Evolutionary conservation across 192 early-diverging fungal genomes (phyloP), one percentile per base, ranked within the genome.

Genomic region (Coemansia sp.): DNA sequence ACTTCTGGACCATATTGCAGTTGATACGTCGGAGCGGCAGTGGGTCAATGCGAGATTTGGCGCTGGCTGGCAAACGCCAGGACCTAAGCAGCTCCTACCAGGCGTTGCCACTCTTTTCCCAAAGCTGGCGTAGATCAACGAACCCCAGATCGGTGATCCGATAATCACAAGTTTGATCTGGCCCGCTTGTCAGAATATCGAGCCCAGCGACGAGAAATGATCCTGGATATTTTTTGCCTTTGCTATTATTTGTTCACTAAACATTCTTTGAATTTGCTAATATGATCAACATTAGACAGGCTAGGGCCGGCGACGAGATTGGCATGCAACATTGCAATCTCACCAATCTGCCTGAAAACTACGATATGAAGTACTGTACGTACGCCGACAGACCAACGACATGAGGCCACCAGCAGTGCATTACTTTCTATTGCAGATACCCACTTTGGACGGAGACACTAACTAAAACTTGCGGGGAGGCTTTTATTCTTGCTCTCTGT

Each of bases 321-420:
- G 89, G 89, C 20, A 97, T 99, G 91, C 98, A 99, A 84, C 90
- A 94, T 71, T 98, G 96, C 90, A 99, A 99, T 84, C 86, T 99
- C 65, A 87, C 89, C 65, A 98, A 99, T 81, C 87, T 99, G 43
- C 98, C 98, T 10, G 98, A 99, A 86, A 99, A 99, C 90, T 99
- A 99, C 82, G 93, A 95, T 76, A 96, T 99, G 93, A 99, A 99
- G 84, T 99, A 99, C 86, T 98, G 51, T 54, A 54, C 22, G 51
- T 54, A 12, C 51, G 22, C 51, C 15, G 91, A 87, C 89, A 88
- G 82, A 33, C 31, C 44, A 27, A 47, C 66, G 12, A 20, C 15
- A 15, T 12, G 59, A 31, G 12, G 12, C 12, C 3, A 18, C 42
- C 13, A 5, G 24, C 57, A 9, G n/a, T 18, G 13, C 57, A 59